phyloP scores from a whole-genome alignment of 1,284 basidiomycete genomes.

The Butyriboletus appendiculatus region DNA sequence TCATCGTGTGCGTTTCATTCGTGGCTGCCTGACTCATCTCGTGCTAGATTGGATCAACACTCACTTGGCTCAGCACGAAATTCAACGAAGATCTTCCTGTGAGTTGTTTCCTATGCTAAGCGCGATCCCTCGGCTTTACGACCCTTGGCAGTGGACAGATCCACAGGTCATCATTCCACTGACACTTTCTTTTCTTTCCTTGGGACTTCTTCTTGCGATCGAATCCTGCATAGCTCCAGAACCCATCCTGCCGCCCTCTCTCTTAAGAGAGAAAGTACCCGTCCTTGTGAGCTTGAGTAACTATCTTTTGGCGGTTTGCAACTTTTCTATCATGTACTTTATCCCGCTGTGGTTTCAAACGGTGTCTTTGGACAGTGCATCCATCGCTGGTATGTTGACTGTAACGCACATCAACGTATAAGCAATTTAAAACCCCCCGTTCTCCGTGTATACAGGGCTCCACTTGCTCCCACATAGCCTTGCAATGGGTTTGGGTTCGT shows the following conservation, averaged over 20 bases:
- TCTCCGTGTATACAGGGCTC: slow-evolving; percentile 4
- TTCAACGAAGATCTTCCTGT: slow-evolving; percentile 19
- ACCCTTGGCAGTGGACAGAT: slow-evolving; percentile 11
- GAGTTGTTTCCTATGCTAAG: neutral
- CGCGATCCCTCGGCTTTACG: neutral
- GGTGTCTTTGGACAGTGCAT: slow-evolving; percentile 15
- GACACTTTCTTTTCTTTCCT: slow-evolving; percentile 8
- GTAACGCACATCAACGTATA: neutral
- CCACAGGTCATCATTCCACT: slow-evolving; percentile 9
- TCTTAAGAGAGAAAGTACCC: slow-evolving; percentile 14
- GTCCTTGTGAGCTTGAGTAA: slow-evolving; percentile 17
- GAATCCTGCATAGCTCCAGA: slow-evolving; percentile 12
- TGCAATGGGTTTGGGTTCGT: slow-evolving; percentile 17
- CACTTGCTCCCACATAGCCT: slow-evolving; percentile 20
- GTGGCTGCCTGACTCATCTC: neutral
- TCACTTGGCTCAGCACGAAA: slow-evolving; percentile 19
- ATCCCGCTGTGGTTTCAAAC: slow-evolving; percentile 23
- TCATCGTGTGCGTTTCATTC: neutral
- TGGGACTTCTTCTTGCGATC: slow-evolving; percentile 8
- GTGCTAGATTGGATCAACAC: slow-evolving; percentile 14
- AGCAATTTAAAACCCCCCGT: neutral
- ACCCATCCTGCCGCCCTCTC: slow-evolving; percentile 10
- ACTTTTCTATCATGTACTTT: slow-evolving; percentile 18
- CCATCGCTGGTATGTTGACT: slow-evolving; percentile 11
- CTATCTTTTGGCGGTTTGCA: slow-evolving; percentile 14